These are phyloP conservation scores for Plasmodium gonderi DNA, from an alignment of 169 alveolate genomes.

Conservation along the genomic window DNA sequence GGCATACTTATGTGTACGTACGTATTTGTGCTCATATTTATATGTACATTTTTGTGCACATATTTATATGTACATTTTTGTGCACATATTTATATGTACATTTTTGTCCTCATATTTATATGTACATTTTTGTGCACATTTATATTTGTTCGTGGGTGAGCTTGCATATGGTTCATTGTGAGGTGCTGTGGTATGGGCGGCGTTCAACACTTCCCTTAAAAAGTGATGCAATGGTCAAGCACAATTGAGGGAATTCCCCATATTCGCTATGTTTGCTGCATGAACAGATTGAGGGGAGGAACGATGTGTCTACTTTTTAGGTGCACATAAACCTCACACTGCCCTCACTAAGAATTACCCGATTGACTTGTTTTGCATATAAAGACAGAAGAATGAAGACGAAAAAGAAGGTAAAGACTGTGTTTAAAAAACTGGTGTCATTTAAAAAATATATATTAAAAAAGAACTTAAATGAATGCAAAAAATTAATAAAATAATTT, in stretches of 20 bases:
- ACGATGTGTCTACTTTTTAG: not conserved
- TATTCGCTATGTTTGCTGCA: not conserved
- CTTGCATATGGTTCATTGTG: too few species aligned
- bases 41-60: not conserved
- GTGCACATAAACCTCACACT: not conserved
- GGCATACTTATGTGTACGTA: not conserved
- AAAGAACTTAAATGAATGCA: constrained; percentile 39
- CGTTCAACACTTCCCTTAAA: too few species aligned
- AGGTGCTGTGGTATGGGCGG: too few species aligned
- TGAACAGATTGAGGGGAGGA: not conserved
- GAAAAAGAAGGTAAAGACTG: constrained; percentile 23
- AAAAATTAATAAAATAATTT: constrained; percentile 51
- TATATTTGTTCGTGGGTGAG: not conserved
- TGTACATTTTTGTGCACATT: too few species aligned
- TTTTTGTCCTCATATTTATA: too few species aligned
- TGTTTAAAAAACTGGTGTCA: constrained; percentile 15
- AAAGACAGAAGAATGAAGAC: constrained; percentile 25
- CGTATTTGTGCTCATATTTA: not conserved
- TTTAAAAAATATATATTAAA: constrained; percentile 65
- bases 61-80: not conserved
- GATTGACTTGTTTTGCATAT: constrained; percentile 53
- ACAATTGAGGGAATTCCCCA: too few species aligned
- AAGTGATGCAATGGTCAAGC: too few species aligned
- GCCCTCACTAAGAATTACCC: constrained; percentile 27
- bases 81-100: too few species aligned